A percentile compares a stretch with the other conserved stretches of the same genome.
Evolutionary conservation across 306 rosid genomes (phyloP).

Genomic region (Erythrophleum fordii): DNA sequence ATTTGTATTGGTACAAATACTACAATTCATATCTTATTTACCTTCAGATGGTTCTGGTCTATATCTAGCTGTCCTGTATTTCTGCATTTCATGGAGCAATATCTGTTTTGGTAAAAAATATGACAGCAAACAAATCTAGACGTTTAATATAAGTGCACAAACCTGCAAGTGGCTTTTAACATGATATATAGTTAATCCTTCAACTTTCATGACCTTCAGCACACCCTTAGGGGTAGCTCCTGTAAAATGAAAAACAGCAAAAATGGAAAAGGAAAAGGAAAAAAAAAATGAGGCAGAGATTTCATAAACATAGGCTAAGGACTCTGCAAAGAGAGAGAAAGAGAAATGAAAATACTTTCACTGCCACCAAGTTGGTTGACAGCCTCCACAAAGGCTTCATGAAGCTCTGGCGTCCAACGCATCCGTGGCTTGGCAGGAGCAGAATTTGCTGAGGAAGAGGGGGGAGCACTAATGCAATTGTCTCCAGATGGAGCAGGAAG

Average conservation of each 20-base stretch:
- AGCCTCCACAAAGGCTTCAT: constrained; percentile 98
- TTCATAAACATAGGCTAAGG: constrained; percentile 28
- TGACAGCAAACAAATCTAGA: constrained; percentile 39
- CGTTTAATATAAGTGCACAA: constrained; percentile 19
- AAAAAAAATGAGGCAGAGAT: constrained; percentile 38
- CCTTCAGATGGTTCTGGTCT: constrained; percentile 96
- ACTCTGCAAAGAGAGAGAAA: constrained; percentile 25
- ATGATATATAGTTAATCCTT: constrained; percentile 93
- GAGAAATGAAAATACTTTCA: constrained; percentile 73
- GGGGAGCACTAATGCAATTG: constrained; percentile 49
- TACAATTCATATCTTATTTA: constrained; percentile 46
- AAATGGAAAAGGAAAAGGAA: background rate
- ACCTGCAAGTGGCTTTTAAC: constrained; percentile 99
- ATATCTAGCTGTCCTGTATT: constrained; percentile 99
- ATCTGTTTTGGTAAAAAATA: constrained; percentile 38
- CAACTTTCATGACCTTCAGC: constrained; percentile 95
- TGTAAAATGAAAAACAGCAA: constrained; percentile 41
- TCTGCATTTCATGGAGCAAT: constrained; percentile 71
- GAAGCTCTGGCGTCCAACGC: constrained; percentile 99
- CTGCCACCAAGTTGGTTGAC: constrained; percentile 97
- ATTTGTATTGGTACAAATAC: constrained; percentile 6
- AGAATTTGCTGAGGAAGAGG: constrained; percentile 66
- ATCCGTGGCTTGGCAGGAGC: constrained; percentile 79
- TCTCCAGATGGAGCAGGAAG: constrained; percentile 65
- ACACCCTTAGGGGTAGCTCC: constrained; percentile 99